Conservation (phyloP, 306 rosid genomes). For the Geum urbanum region DNA sequence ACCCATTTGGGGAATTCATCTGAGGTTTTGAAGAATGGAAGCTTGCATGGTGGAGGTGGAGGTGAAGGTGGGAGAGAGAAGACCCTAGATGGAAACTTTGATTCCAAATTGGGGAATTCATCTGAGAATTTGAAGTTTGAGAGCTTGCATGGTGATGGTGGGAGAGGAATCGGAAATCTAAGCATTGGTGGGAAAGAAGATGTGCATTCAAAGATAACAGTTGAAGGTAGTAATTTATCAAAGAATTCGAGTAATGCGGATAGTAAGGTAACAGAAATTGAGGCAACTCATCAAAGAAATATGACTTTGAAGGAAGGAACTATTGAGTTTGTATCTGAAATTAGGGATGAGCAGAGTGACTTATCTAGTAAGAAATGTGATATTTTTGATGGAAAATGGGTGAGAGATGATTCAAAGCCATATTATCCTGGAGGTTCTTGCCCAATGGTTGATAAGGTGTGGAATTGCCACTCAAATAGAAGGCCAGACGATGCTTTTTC, state of each 20-base stretch:
- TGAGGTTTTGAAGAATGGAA: constrained; percentile 25
- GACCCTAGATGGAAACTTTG: background rate
- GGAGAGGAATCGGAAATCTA: constrained; percentile 22
- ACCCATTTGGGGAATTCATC: constrained; percentile 7
- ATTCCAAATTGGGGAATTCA: constrained; percentile 6
- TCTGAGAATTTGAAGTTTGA: constrained; percentile 22
- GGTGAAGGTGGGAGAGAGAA: constrained; percentile 24
- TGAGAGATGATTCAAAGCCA: constrained; percentile 78
- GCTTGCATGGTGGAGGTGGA: constrained; percentile 14
- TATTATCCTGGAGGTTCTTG: constrained; percentile 81
- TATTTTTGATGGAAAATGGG: constrained; percentile 72
- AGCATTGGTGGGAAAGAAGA: constrained; percentile 18
- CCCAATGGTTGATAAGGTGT: constrained; percentile 67
- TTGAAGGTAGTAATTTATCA: background rate
- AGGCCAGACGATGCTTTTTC: constrained; percentile 71
- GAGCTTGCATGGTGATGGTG: constrained; percentile 25
- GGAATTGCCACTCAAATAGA: constrained; percentile 71
- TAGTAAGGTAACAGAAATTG: background rate
- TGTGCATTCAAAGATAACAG: constrained; percentile 1
- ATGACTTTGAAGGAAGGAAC: background rate
- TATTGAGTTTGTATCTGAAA: constrained; percentile 14
- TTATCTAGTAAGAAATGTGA: constrained; percentile 53
- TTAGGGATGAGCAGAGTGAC: constrained; percentile 18
- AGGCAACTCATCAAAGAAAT: background rate
- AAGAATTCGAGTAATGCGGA: constrained; percentile 21